Conservation (phyloP, 495 filamentous ascomycete genomes). For the Cladorrhinum samala region DNA sequence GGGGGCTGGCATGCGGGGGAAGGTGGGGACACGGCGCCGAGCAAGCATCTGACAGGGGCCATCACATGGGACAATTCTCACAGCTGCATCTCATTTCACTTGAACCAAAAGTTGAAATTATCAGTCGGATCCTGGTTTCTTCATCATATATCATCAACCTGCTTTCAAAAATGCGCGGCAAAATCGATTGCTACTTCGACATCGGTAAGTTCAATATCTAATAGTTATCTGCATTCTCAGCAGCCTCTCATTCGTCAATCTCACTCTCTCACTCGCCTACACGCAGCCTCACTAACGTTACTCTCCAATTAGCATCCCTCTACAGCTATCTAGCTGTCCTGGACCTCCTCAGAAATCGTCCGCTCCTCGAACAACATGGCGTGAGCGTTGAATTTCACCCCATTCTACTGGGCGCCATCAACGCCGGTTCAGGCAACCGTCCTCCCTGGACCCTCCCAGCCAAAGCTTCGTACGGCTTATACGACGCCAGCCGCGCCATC, state of each 20-base stretch:
- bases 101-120: background rate
- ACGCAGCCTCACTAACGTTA: constrained; percentile 5
- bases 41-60: too few relatives aligned
- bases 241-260: background rate
- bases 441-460: constrained; percentile 66
- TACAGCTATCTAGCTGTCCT: constrained; percentile 62
- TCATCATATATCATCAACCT: too few relatives aligned
- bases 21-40: background rate
- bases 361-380: constrained; percentile 47
- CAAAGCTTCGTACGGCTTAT: constrained; percentile 53
- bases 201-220: constrained; percentile 14
- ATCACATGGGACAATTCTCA: too few relatives aligned
- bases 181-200: constrained; percentile 55
- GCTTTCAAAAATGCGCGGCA: constrained; percentile 17
- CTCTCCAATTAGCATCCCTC: constrained; percentile 48
- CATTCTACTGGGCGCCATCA: constrained; percentile 69
- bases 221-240: too few relatives aligned
- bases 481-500: constrained; percentile 53
- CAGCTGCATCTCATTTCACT: too few relatives aligned
- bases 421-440: constrained; percentile 61
- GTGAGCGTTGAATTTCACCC: constrained; percentile 62
- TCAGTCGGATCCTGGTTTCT: too few relatives aligned
- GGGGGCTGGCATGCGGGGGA: background rate
- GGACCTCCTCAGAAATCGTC: constrained; percentile 51
- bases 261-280: too few relatives aligned